Evolutionary conservation across 192 early-diverging fungal genomes (phyloP), one percentile per base, ranked within the genome.

Genomic region (Gaertneriomyces semiglobifer): DNA sequence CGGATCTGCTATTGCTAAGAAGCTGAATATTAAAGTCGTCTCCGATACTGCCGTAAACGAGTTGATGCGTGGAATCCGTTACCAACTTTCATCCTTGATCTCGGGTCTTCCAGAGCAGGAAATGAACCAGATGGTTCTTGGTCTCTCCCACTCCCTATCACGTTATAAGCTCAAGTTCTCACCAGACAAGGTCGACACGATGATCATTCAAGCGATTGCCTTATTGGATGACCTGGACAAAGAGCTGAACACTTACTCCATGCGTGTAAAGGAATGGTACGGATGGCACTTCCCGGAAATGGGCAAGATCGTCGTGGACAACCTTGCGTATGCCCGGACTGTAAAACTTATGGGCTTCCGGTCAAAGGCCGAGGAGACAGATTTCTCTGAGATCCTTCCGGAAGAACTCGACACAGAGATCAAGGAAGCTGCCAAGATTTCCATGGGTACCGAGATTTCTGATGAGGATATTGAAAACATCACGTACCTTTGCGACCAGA

Each of bases 271-370:
- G 90, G 96, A 98, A 80, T 98, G 96, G 96, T 81, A 98, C 74
- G 94, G 94, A 46, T 98, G 93, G 94, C 96, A 98, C 74, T 98
- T 98, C 88, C 96, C 96, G 50, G 96, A 98, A 86, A 93, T 98
- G 89, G 88, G 84, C 75, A 93, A 92, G 83, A 89, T 97, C 63
- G 81, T 98, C 68, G 88, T 91, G 65, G 94, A 98, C 75, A 98
- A 98, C 81, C 76, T 94, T 60, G 92, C 93, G 16, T 98, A 93
- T 68, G 86, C 96, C 74, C 88, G 90, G 80, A 77, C 90, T 40
- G 86, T 98, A 55, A 91, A 93, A 84, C 77, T 81, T 65, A 92
- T 95, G 82, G 93, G 93, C 48, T 90, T 94, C 88, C 87, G 95
- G 62, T 86, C 88, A 71, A 93, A 92, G 68, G 85, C 88, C 46